Evolutionary conservation across 2,329 filamentous ascomycete species (phyloP), one percentile per base, ranked within the genome.

Genomic region (Cladosporium sp.): DNA sequence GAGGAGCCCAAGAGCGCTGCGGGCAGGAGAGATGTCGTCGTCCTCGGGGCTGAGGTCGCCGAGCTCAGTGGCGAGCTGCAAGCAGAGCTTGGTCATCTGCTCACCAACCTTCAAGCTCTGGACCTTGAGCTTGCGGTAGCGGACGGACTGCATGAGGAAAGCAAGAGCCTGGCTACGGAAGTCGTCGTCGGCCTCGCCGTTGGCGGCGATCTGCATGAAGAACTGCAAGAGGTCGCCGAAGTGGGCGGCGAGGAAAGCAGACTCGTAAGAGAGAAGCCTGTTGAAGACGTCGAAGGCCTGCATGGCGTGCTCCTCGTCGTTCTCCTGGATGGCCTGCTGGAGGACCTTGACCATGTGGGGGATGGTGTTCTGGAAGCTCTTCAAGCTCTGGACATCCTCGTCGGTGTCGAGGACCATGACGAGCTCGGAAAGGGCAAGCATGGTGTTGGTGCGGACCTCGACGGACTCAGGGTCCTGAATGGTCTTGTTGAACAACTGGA

Each of bases 281-380:
- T 97, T 94, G 83, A 97, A 96, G 64, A 96, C 91, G 72, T 97
- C 94, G 67, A 97, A 99, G 24, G 91, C 85, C 71, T 93, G 87
- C 80, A 93, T 90, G 66, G 89, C 87, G 71, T 89, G 88, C 71
- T 96, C 92, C 66, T 97, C 92, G 66, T 97, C 56, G 22, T 70
- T 67, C 58, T 83, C 82, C 66, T 91, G 83, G 58, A 97, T 89
- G 24, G 89, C 85, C 62, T 87, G 83, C 81, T 96, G 94, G 64
- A 97, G 82, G 10, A 97, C 90, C 62, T 86, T 83, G 59, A 97
- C 93, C 88, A 97, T 94, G 67, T 84, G 78, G 10, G 94, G 93
- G 60, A 97, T 82, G 57, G 94, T 84, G 63, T 83, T 80, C 74
- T 95, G 90, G 71, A 97, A 88, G 49, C 85, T 80, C 68, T 84